These are phyloP conservation scores for Ananas comosus DNA, from an alignment of 176 grass and related monocot genomes.

Conservation along the genomic window DNA sequence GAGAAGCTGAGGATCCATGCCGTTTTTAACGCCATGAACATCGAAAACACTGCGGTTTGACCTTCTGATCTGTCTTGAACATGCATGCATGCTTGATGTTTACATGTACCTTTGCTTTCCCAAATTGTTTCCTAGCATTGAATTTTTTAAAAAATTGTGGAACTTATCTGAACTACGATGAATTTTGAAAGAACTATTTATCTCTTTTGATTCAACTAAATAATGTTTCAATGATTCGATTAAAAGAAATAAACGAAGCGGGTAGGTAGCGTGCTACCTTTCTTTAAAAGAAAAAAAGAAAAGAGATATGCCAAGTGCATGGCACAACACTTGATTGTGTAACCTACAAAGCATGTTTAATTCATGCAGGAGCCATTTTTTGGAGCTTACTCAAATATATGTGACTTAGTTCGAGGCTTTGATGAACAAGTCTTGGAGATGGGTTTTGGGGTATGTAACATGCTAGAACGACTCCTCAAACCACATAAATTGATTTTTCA, in stretches of 20 bases:
- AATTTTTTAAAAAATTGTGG: not conserved
- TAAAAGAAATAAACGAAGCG: too few relatives aligned
- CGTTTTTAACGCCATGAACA: constrained; percentile 45
- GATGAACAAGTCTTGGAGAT: constrained; percentile 41
- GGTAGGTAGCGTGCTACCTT: too few relatives aligned
- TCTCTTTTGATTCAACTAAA: too few relatives aligned
- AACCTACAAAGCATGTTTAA: not conserved
- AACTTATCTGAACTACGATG: too few relatives aligned
- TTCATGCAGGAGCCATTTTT: constrained; percentile 41
- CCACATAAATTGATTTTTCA: too few relatives aligned
- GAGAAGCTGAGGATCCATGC: constrained; percentile 58
- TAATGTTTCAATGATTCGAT: not conserved
- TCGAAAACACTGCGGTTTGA: constrained; percentile 31
- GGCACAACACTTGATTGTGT: not conserved
- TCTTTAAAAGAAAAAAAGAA: too few relatives aligned
- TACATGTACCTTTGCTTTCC: not conserved
- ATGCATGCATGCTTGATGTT: too few relatives aligned
- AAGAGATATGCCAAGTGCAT: too few relatives aligned
- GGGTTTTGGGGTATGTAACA: constrained; percentile 55
- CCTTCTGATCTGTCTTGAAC: too few relatives aligned
- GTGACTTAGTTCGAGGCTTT: constrained; percentile 64
- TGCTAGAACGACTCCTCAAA: too few relatives aligned
- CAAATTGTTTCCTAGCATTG: not conserved
- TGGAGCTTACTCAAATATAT: constrained; percentile 52
- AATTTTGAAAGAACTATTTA: too few relatives aligned